Base-by-base conservation (phyloP, 2,329 filamentous ascomycete genomes). In the Colletotrichum viniferum region DNA sequence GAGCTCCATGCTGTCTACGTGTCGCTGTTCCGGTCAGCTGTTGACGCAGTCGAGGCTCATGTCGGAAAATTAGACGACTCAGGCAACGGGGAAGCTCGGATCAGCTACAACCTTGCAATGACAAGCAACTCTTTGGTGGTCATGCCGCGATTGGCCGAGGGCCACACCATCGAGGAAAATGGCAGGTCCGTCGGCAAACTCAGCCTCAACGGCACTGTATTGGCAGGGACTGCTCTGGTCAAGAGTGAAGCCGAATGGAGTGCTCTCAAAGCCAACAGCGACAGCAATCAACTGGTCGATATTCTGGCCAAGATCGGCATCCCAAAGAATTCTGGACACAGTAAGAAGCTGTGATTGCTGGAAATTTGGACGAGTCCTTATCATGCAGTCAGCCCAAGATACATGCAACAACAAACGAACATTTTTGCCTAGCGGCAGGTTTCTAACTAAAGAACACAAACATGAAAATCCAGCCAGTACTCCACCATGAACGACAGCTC, bases 101-200 rank as follows among this genome's bases (percentile, higher is more conserved):
- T 93, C 63, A 92, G 90, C 82, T 93, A 93, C 81, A 93, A 93
- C 79, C 82, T 93, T 77, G 91, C 89, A 65, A 86, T 93, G 84
- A 93, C 91, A 24, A 84, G 84, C 73, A 83, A 82, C 18, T 85
- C 83, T 1, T 86, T 93, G 81, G 89, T 89, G 0, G 74, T 93
- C 2, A 88, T 88, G 75, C 92, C 92, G 2, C 85, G 92, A 3
- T 77, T 86, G 3, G 85, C 87, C 0, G 91, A 93, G 79, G 91
- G 91, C 0, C 81, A 81, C 1, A 78, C 79, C 21, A 78, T 85
- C 3, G 76, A 82, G 6, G 77, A 73, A 4, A 77, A 82, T 64
- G 82, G 81, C 4, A 80, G 82, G 2, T 77, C 81, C 10, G 80
- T 85, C 3, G 90, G 90, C 0, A 81, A 79, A 28, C 73, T 92